phyloP scores from a whole-genome alignment of 192 early-diverging fungal genomes.

The Jimgerdemannia lactiflua region DNA sequence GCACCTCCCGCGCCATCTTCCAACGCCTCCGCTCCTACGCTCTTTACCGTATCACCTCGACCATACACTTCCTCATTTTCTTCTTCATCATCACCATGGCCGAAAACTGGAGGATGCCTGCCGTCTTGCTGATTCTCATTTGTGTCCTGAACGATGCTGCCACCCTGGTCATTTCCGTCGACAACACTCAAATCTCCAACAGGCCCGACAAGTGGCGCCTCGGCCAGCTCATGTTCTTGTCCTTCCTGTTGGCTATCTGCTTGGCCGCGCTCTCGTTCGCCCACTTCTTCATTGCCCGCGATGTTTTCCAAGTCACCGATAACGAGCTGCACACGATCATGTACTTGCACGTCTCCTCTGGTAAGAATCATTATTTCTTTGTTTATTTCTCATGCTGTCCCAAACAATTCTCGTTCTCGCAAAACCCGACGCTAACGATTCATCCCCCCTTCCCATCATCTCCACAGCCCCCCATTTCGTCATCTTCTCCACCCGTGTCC shows the following conservation, averaged over 20 bases:
- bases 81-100: slow-evolving; percentile 84
- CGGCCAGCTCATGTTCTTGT: slow-evolving; percentile 80
- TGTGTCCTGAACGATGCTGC: slow-evolving; percentile 86
- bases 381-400: background rate
- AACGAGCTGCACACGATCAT: slow-evolving; percentile 76
- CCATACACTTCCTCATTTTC: slow-evolving; percentile 90
- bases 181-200: slow-evolving; percentile 82
- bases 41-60: slow-evolving; percentile 88
- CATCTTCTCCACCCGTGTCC: slow-evolving; percentile 82
- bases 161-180: slow-evolving; percentile 83
- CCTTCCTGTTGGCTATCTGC: slow-evolving; percentile 67
- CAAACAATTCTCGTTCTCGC: too few species aligned
- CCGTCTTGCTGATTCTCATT: slow-evolving; percentile 77
- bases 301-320: slow-evolving; percentile 49
- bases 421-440: too few species aligned
- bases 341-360: slow-evolving; percentile 83
- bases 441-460: background rate
- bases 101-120: slow-evolving; percentile 78
- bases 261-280: slow-evolving; percentile 74
- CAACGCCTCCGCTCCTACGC: slow-evolving; percentile 88
- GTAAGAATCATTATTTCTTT: slow-evolving; percentile 11
- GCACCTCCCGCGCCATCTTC: slow-evolving; percentile 83
- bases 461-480: slow-evolving; percentile 71
- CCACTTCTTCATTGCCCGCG: slow-evolving; percentile 72
- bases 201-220: slow-evolving; percentile 92